Conservation (phyloP, 2,329 filamentous ascomycete species). For the Ophioceras dolichostomum region DNA sequence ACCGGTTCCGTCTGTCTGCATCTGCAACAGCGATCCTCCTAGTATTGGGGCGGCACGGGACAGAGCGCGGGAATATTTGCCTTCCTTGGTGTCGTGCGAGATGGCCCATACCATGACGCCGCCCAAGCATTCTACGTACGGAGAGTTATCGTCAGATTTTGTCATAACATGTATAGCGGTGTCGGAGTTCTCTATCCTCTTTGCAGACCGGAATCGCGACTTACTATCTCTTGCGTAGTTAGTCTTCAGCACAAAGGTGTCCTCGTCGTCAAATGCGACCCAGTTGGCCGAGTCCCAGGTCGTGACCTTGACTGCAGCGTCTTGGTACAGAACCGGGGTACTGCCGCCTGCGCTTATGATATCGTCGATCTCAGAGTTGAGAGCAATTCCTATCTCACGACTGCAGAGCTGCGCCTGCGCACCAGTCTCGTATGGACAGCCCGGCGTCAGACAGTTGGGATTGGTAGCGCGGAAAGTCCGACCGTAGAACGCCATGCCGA, state of each 20-base stretch:
- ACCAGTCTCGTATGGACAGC: slow-evolving; percentile 12
- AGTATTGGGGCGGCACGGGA: not conserved
- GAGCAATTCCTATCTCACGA: slow-evolving; percentile 9
- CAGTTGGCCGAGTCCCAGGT: slow-evolving; percentile 16
- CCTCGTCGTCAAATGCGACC: slow-evolving; percentile 18
- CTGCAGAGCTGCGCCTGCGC: slow-evolving; percentile 11
- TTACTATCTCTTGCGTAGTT: slow-evolving; percentile 11
- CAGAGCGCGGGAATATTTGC: not conserved
- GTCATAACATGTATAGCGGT: not conserved
- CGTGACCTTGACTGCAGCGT: slow-evolving; percentile 15
- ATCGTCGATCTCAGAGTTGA: slow-evolving; percentile 12
- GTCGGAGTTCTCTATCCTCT: slow-evolving; percentile 1
- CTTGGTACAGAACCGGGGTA: slow-evolving; percentile 7
- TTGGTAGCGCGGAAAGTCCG: slow-evolving; percentile 10
- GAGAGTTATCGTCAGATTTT: too few species aligned
- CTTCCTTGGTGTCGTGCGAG: slow-evolving; percentile 1
- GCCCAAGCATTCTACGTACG: slow-evolving; percentile 6
- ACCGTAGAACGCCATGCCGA: slow-evolving; percentile 32
- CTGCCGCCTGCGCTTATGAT: slow-evolving; percentile 7
- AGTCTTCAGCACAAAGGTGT: slow-evolving; percentile 14
- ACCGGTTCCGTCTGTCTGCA: not conserved
- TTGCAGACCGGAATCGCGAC: too few species aligned
- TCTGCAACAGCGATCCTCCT: not conserved
- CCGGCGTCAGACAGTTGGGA: slow-evolving; percentile 12
- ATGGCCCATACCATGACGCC: slow-evolving; percentile 11